Evolutionary conservation across 2,329 filamentous ascomycete species (phyloP), one percentile per base, ranked within the genome.

Genomic region (Penicillium sp.): DNA sequence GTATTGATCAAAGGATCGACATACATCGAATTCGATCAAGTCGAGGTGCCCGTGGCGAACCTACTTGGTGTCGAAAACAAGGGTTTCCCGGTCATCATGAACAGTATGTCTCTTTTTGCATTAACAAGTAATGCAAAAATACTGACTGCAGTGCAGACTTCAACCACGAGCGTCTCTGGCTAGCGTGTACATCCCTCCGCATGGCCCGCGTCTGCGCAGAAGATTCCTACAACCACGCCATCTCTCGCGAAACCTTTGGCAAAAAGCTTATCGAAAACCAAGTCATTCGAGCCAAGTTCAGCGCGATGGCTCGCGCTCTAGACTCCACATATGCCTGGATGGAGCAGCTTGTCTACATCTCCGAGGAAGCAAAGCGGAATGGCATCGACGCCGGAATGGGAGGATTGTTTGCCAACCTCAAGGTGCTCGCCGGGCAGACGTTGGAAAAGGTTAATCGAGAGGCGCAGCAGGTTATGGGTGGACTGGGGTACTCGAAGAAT

Each of bases 1-100:
- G 1, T 31, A 5, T n/a, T 6, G 16, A 9, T 46, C 9, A 31
- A 46, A 69, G 66, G 66, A 2, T 70, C 90, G 0, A 84, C 89
- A 3, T 93, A 85, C 73, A 84, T 94, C 68, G 90, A 90, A 52
- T 92, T 91, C 73, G 89, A 92, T 74, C 88, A 93, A 63, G 90
- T 92, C 71, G 90, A 91, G 78, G 90, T 94, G 0, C 90, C 91
- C 0, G 87, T 85, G 0, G 83, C 86, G 70, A 87, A 93, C 74
- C 79, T 94, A 10, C 80, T 95, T 10, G 90, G 91, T 56, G 78
- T 89, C 71, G 90, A 94, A 77, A 86, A 92, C 79, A 89, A 91
- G 77, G 91, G 90, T 4, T 92, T 94, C 69, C 84, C 87, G 56
- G 89, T 94, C 36, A 91, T 94, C 67, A 81, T 94, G 69, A 85